Evolutionary conservation across 495 filamentous ascomycete species (phyloP), one percentile per base, ranked within the genome.

Genomic region (Penicillium lagena): DNA sequence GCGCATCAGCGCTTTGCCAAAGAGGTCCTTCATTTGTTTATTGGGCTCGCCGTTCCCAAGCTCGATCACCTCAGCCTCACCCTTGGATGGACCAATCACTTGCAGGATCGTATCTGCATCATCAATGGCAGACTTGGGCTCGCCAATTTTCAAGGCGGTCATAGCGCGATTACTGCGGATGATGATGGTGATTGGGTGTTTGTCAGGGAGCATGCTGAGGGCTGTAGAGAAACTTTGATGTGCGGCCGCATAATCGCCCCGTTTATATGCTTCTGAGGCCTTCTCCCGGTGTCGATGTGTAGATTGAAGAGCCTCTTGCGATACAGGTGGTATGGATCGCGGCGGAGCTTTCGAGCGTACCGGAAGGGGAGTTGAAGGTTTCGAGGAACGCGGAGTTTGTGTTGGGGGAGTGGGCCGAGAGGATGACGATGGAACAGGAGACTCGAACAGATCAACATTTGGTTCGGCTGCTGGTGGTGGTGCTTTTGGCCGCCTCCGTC

Each of bases 1-100:
- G 44, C 94, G 84, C 63, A 83, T 90, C 35, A 96, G 72, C 0
- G 90, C 90, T 64, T 96, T 97, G 39, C 86, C 87, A 62, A 82
- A 97, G 58, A 95, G 88, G 33, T 91, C 88, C 37, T 77, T 83
- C 90, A 98, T 96, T 35, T 88, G 83, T 47, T 95, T 94, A 27
- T 76, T 73, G 12, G 83, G 75, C 46, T 83, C 79, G 12, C 64
- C 71, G 35, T 70, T 76, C 12, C 75, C 73, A 2, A 93, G 70
- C 27, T 85, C 77, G 41, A 98, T 87, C 7, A 59, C 77, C 66
- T 98, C 93, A 9, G 73, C 78, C 50, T 87, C 83, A 27, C 94
- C 94, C 39, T 78, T 83, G 2, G 76, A 72, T 1, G 82, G 74
- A 0, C 93, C 93, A 46, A 98, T 95, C 37, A 95, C 68, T 8